phyloP scores from a whole-genome alignment of 495 filamentous ascomycete genomes.

The Penicilliopsis zonata region DNA sequence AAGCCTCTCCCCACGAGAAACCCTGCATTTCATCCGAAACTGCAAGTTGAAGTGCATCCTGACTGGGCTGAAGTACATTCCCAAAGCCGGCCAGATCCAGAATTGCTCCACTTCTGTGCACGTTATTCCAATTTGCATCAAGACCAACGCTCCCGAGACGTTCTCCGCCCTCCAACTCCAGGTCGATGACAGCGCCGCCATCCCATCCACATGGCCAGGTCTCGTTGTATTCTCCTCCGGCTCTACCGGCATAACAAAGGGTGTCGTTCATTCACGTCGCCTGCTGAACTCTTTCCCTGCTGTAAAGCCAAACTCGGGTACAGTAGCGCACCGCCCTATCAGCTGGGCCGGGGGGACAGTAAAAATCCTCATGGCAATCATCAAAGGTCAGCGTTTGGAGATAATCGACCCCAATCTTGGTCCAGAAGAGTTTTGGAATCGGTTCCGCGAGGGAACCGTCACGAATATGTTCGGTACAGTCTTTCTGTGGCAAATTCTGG shows the following conservation, averaged over 20 bases:
- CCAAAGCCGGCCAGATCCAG: not conserved
- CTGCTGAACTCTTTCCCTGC: not conserved
- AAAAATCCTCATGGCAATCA: not conserved
- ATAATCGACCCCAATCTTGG: not conserved
- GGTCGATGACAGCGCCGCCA: not conserved
- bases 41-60: not conserved
- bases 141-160: not conserved
- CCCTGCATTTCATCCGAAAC: not conserved
- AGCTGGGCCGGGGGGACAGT: conserved; percentile 1
- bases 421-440: conserved; percentile 1
- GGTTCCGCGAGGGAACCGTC: conserved; percentile 1
- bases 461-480: not conserved
- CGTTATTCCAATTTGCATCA: not conserved
- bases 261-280: not conserved
- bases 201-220: not conserved
- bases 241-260: conserved; percentile 1
- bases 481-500: not conserved
- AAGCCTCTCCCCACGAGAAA: not conserved
- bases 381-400: not conserved
- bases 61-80: not conserved
- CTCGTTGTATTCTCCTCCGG: conserved; percentile 3
- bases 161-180: not conserved
- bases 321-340: conserved; percentile 1
- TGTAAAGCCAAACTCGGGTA: not conserved
- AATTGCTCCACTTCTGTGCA: not conserved